phyloP scores from a whole-genome alignment of 2,329 filamentous ascomycete genomes.

The Didymella sp. region DNA sequence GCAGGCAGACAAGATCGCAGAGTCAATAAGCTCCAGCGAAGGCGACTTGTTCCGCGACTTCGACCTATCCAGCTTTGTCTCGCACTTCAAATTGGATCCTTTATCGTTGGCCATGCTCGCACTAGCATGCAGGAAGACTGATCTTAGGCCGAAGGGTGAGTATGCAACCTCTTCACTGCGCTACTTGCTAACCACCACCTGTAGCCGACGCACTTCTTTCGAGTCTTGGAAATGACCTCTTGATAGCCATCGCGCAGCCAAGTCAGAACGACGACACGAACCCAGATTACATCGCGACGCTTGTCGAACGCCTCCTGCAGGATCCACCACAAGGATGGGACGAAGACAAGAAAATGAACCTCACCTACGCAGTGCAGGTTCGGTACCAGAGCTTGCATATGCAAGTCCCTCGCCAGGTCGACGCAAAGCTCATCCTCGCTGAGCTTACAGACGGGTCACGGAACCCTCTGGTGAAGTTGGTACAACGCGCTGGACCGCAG shows the following conservation, averaged over 20 bases:
- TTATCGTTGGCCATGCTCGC: conserved; percentile 87
- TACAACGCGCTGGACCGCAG: conserved; percentile 76
- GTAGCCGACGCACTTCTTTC: conserved; percentile 89
- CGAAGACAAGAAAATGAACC: conserved; percentile 73
- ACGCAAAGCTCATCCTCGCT: conserved; percentile 73
- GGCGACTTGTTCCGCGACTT: conserved; percentile 96
- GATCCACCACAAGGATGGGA: conserved; percentile 87
- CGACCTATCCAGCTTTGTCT: conserved; percentile 92
- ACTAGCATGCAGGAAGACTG: conserved; percentile 83
- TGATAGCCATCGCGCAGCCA: conserved; percentile 73
- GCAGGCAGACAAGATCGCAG: conserved; percentile 89
- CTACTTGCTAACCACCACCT: conserved; percentile 30
- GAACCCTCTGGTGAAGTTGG: conserved; percentile 66
- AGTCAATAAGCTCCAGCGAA: conserved; percentile 87
- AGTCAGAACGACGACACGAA: conserved; percentile 71
- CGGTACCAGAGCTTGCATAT: conserved; percentile 71
- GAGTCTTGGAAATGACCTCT: conserved; percentile 77
- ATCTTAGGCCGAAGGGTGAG: conserved; percentile 88
- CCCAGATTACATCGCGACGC: conserved; percentile 74
- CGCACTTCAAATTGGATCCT: conserved; percentile 92
- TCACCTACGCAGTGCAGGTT: conserved; percentile 64
- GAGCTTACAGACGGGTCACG: conserved; percentile 68
- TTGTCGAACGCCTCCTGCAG: conserved; percentile 86
- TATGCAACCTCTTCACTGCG: not conserved
- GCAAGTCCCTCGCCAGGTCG: conserved; percentile 72